Conservation (phyloP, 2,329 filamentous ascomycete genomes). For the Arthrobotrys sinensis region DNA sequence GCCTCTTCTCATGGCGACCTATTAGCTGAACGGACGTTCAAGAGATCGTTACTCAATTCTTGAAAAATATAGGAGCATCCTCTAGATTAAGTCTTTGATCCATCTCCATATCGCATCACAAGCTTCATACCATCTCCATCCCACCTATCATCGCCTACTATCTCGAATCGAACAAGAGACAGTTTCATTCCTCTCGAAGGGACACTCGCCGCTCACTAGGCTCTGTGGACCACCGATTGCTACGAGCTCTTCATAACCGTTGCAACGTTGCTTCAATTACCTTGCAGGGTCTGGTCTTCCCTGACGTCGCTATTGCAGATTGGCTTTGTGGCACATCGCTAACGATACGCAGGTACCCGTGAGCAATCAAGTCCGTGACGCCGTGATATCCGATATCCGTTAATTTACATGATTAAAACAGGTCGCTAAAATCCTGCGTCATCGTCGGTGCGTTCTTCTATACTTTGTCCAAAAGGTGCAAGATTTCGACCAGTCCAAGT, state of each 20-base stretch:
- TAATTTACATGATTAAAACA: background rate
- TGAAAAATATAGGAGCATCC: background rate
- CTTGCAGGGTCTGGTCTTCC: background rate
- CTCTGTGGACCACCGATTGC: background rate
- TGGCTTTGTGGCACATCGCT: conserved; percentile 19
- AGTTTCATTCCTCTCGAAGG: background rate
- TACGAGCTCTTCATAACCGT: background rate
- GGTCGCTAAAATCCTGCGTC: background rate
- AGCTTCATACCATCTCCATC: background rate
- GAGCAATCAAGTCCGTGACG: conserved; percentile 23
- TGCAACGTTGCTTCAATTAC: background rate
- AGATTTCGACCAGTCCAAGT: no score
- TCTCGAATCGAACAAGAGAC: background rate
- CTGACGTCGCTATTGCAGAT: background rate
- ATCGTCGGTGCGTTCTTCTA: background rate
- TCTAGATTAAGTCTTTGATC: background rate
- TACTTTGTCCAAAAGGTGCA: background rate
- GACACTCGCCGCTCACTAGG: background rate
- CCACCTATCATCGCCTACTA: background rate
- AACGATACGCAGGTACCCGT: conserved; percentile 28
- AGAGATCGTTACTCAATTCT: conserved; percentile 4
- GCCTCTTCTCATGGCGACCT: background rate
- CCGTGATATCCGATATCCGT: background rate
- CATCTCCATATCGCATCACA: background rate
- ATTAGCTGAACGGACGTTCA: conserved; percentile 1